Conservation (phyloP, 768 basidiomycete genomes). For the Imleria badia region DNA sequence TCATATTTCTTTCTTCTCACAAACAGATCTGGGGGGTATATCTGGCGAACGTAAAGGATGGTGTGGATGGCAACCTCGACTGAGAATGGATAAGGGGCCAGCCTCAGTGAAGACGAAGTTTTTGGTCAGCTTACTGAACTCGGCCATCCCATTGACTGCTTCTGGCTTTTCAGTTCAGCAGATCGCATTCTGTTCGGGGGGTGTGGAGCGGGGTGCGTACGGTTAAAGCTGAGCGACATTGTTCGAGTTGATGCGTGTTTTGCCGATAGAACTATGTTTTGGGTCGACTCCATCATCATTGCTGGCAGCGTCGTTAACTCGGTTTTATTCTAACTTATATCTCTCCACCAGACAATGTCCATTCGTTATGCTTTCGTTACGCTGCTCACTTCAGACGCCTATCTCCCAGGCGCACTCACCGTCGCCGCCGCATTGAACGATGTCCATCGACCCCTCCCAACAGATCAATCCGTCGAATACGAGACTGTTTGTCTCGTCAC, state of each 20-base stretch:
- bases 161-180: slow-evolving; percentile 40
- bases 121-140: slow-evolving; percentile 57
- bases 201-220: slow-evolving; percentile 25
- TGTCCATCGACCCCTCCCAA: slow-evolving; percentile 47
- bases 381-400: slow-evolving; percentile 87
- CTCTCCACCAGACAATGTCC: slow-evolving; percentile 47
- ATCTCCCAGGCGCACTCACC: slow-evolving; percentile 90
- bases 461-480: slow-evolving; percentile 52
- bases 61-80: slow-evolving; percentile 95
- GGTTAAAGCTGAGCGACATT: slow-evolving; percentile 38
- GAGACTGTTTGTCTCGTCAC: slow-evolving; percentile 90
- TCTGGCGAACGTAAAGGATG: slow-evolving; percentile 85
- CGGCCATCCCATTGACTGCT: slow-evolving; percentile 60
- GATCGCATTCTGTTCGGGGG: background rate
- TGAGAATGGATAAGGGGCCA: slow-evolving; percentile 32
- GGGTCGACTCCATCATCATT: background rate
- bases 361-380: slow-evolving; percentile 82
- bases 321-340: slow-evolving; percentile 20
- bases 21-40: slow-evolving; percentile 90
- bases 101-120: background rate
- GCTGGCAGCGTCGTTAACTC: background rate
- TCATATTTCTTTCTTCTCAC: slow-evolving; percentile 86
- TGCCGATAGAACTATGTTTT: background rate
- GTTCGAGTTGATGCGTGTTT: slow-evolving; percentile 21
- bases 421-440: slow-evolving; percentile 83